Evolutionary conservation across 768 basidiomycete genomes (phyloP).

Genomic region (Boletus tylopilopsis): DNA sequence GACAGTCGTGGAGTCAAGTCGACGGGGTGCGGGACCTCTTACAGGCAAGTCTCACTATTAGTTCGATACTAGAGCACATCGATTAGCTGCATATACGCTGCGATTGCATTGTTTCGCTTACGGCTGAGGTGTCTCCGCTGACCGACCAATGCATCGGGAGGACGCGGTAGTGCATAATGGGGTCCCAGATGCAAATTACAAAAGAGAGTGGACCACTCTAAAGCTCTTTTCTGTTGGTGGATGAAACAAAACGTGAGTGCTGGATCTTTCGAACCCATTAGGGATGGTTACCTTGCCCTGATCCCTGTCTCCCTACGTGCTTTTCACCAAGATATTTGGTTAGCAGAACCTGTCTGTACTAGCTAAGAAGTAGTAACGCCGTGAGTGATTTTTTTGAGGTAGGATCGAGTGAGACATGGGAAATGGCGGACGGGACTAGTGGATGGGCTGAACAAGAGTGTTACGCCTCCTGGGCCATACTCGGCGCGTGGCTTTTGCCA

Average conservation of each 20-base stretch:
- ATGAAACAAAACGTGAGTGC: slow-evolving; percentile 7
- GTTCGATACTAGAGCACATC: neutral
- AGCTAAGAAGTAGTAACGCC: neutral
- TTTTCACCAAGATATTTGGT: neutral
- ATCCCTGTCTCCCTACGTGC: slow-evolving; percentile 14
- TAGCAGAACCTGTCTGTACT: neutral
- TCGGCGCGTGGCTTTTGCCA: slow-evolving; percentile 30
- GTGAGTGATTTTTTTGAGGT: slow-evolving; percentile 1
- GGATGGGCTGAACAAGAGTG: slow-evolving; percentile 33
- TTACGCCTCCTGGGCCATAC: slow-evolving; percentile 29
- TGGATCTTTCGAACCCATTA: slow-evolving; percentile 4
- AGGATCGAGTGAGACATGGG: slow-evolving; percentile 18
- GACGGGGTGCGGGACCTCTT: slow-evolving; percentile 2
- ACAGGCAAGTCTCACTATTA: neutral
- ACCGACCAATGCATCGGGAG: slow-evolving; percentile 20
- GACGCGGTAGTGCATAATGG: slow-evolving; percentile 8
- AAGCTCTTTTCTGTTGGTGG: neutral
- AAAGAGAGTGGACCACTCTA: neutral
- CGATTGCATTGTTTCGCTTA: slow-evolving; percentile 7
- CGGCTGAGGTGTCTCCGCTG: slow-evolving; percentile 4
- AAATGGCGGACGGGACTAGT: slow-evolving; percentile 26
- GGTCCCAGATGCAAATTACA: neutral
- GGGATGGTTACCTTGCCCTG: slow-evolving; percentile 24
- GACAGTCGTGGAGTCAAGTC: slow-evolving; percentile 6
- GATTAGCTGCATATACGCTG: slow-evolving; percentile 15